These are phyloP conservation scores for Suillus fuscotomentosus DNA, from an alignment of 768 basidiomycete species.

Conservation along the genomic window DNA sequence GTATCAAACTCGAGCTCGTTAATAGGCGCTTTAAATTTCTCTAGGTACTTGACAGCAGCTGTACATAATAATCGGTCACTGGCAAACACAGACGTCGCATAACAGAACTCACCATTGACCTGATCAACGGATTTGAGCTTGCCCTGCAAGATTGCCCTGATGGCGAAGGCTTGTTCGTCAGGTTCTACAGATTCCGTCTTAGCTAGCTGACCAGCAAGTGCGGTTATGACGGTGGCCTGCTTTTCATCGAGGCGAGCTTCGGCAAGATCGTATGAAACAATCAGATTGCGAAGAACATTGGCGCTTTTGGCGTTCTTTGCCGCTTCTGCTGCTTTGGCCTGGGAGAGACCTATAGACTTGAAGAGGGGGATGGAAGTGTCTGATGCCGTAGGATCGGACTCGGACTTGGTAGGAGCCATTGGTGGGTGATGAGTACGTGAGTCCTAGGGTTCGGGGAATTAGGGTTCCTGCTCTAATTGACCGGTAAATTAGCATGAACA, in stretches of 20 bases:
- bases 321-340: constrained; percentile 78
- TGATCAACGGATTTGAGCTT: constrained; percentile 82
- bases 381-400: constrained; percentile 8
- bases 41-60: constrained; percentile 69
- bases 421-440: not conserved
- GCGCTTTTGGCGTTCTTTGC: constrained; percentile 81
- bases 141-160: constrained; percentile 68
- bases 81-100: not conserved
- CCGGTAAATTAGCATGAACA: too few species aligned
- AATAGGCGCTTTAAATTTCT: constrained; percentile 57
- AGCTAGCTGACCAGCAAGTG: constrained; percentile 58
- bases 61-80: constrained; percentile 7
- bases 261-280: constrained; percentile 52
- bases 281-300: constrained; percentile 62
- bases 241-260: constrained; percentile 68
- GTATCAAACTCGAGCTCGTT: constrained; percentile 71
- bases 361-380: constrained; percentile 45
- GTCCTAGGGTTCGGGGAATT: too few species aligned
- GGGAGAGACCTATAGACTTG: constrained; percentile 72
- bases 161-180: constrained; percentile 58
- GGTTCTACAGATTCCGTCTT: constrained; percentile 53
- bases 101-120: constrained; percentile 63
- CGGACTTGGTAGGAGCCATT: constrained; percentile 3
- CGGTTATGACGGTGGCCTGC: constrained; percentile 65
- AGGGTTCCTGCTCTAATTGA: too few species aligned